Conservation (phyloP, 371 early-diverging fungal species). For the Rhizomucor miehei region DNA sequence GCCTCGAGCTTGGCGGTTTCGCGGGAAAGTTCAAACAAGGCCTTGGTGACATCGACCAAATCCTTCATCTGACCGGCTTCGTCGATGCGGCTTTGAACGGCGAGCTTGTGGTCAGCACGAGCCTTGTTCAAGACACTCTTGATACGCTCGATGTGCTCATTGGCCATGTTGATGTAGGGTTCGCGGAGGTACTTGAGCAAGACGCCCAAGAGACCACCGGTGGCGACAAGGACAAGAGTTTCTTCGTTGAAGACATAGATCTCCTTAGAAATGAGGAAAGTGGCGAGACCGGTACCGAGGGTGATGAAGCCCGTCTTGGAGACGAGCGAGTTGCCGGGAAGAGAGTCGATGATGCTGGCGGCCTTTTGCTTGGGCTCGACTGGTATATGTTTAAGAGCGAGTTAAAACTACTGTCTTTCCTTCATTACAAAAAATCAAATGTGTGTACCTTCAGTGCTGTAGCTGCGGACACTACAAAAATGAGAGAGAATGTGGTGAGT, state of each 20-base stretch:
- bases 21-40: conserved; percentile 89
- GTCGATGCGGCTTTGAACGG: conserved; percentile 84
- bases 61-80: conserved; percentile 91
- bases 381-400: conserved; percentile 9
- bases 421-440: neutral
- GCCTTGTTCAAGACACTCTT: conserved; percentile 78
- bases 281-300: conserved; percentile 80
- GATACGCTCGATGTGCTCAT: conserved; percentile 78
- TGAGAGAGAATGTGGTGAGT: neutral
- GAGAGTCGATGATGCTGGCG: conserved; percentile 83
- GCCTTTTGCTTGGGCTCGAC: conserved; percentile 75
- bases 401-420: neutral
- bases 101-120: conserved; percentile 87
- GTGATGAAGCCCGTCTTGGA: conserved; percentile 91
- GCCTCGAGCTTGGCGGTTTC: conserved; percentile 91
- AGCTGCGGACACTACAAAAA: conserved; percentile 34
- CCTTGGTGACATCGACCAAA: conserved; percentile 90
- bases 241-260: conserved; percentile 96
- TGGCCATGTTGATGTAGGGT: conserved; percentile 85
- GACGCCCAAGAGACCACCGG: conserved; percentile 72
- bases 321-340: conserved; percentile 86
- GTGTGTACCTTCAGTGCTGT: conserved; percentile 32
- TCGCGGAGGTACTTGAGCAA: conserved; percentile 78
- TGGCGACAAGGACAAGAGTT: conserved; percentile 75
- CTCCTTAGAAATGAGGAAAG: conserved; percentile 93